Evolutionary conservation across 2,329 filamentous ascomycete genomes (phyloP).

Genomic region (Dothideomycetes sp.): DNA sequence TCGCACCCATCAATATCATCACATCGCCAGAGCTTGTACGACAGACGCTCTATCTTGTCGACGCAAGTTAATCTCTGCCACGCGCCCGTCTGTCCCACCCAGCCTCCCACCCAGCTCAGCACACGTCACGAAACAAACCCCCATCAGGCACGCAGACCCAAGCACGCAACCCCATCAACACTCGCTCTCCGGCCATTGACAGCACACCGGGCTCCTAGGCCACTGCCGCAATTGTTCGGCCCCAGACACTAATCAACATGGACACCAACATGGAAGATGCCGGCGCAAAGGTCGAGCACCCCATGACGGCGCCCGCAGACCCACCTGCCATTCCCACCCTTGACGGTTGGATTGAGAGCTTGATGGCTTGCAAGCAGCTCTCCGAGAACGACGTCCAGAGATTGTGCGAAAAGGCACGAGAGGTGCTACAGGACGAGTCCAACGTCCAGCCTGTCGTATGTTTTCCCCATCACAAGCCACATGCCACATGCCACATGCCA

Average conservation of each 20-base stretch:
- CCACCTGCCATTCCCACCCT: conserved; percentile 84
- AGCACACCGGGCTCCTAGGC: background rate
- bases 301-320: conserved; percentile 64
- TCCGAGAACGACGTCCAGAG: conserved; percentile 89
- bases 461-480: too few species aligned
- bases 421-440: conserved; percentile 93
- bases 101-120: too few species aligned
- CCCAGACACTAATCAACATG: conserved; percentile 43
- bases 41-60: too few species aligned
- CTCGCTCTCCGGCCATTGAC: conserved; percentile 8
- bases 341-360: conserved; percentile 95
- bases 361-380: conserved; percentile 98
- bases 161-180: too few species aligned
- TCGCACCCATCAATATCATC: too few species aligned
- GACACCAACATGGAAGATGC: conserved; percentile 99
- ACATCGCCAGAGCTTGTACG: too few species aligned
- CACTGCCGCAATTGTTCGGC: background rate
- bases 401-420: conserved; percentile 95
- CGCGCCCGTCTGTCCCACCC: too few species aligned
- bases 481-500: too few species aligned
- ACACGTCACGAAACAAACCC: too few species aligned
- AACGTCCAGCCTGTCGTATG: conserved; percentile 97
- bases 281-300: conserved; percentile 68
- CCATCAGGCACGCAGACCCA: too few species aligned
- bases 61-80: too few species aligned